Evolutionary conservation across 768 basidiomycete species (phyloP).

Genomic region (Chalciporus sphaerocephalus): DNA sequence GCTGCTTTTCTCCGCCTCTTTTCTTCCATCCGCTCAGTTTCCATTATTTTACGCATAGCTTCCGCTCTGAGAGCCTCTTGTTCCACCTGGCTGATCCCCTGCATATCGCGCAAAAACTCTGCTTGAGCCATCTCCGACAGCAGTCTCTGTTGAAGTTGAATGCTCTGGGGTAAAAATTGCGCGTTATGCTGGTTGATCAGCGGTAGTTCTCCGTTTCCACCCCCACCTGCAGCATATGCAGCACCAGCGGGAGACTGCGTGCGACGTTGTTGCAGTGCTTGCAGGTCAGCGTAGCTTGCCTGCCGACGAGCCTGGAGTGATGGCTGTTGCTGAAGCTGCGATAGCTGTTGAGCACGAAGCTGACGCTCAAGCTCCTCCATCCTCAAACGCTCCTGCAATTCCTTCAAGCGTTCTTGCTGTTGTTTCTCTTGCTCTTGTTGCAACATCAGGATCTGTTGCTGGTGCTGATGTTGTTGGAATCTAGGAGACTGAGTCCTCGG

Average conservation of each 20-base stretch:
- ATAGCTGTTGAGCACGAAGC: constrained; percentile 49
- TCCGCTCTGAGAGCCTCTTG: constrained; percentile 71
- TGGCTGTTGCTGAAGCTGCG: constrained; percentile 42
- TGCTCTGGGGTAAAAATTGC: constrained; percentile 55
- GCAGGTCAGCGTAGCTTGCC: constrained; percentile 46
- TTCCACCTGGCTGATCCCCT: constrained; percentile 53
- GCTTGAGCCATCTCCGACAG: constrained; percentile 73
- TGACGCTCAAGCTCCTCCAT: constrained; percentile 66
- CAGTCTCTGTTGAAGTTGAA: constrained; percentile 70
- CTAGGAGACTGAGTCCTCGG: constrained; percentile 75
- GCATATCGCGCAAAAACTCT: constrained; percentile 63
- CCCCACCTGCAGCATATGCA: constrained; percentile 24
- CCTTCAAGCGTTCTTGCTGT: constrained; percentile 51
- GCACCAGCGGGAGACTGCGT: constrained; percentile 46
- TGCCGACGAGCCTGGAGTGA: constrained; percentile 37
- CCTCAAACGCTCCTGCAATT: constrained; percentile 60
- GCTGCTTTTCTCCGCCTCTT: constrained; percentile 74
- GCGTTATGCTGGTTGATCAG: constrained; percentile 49
- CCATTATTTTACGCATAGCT: constrained; percentile 85
- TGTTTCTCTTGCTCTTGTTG: constrained; percentile 66
- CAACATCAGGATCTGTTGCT: constrained; percentile 62
- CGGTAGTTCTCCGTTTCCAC: constrained; percentile 29
- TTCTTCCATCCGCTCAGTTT: constrained; percentile 85
- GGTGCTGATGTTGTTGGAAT: constrained; percentile 70
- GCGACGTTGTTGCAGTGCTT: constrained; percentile 46